Base-by-base conservation (phyloP, 2,329 filamentous ascomycete genomes). In the Epichloe glyceriae region DNA sequence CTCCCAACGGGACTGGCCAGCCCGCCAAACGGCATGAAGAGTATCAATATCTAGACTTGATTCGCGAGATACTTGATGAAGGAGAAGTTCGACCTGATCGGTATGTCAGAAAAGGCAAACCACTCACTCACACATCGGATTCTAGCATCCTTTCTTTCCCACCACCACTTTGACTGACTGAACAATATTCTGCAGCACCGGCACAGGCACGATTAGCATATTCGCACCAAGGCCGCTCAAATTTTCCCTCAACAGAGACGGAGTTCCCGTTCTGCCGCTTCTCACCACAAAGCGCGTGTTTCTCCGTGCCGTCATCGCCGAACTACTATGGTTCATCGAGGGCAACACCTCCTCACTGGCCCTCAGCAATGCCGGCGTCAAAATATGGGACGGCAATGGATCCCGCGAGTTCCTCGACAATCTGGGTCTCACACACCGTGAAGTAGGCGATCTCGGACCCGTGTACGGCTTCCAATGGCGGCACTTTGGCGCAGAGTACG, bases 401-500 rank as follows among this genome's bases (percentile, higher is more conserved):
- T 89, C 84, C 45, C 86, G 93, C 60, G 85, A 83, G 62, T 97
- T 86, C 66, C 85, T 98, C 38, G 91, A 98, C 71, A 83, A 75
- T 55, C 78, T 93, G 1, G 91, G 91, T 0, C 78, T 97, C 6
- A 73, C 75, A 0, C 82, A 95, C 64, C 87, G 91, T 53, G 87
- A 81, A 49, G 86, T 83, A 19, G 93, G 93, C 56, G 93, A 98
- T 62, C 75, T 98, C 0, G 93, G 93, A 0, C 93, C 93, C 33
- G 90, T 97, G 0, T 98, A 98, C 65, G 93, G 93, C 2, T 98
- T 98, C 71, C 93, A 98, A 70, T 98, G 93, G 93, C 86, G 93
- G 3, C 91, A 97, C 69, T 98, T 98, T 62, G 93, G 93, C 47
- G 93, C 93, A 4, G 82, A 88, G 54, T 98, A 98, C 66, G 73